Base-by-base conservation (phyloP, 2,329 filamentous ascomycete species). In the Cercospora berteroae region DNA sequence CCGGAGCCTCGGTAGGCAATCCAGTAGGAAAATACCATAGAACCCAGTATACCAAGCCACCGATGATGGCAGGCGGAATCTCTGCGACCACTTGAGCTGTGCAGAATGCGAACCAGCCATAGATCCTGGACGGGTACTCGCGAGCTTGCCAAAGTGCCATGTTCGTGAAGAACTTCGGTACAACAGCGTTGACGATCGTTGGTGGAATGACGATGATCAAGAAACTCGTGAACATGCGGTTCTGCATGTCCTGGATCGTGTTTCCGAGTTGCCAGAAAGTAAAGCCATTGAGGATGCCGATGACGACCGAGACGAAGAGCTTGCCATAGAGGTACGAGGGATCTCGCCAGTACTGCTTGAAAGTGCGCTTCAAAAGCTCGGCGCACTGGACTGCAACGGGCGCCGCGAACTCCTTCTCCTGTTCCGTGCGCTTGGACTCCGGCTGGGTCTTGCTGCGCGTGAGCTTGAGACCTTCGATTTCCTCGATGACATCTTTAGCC, bases 11-110 rank as follows among this genome's bases (percentile, higher is more conserved):
- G 0, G 83, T 84, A 0, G 91, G 90, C 1, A 94, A 81, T 0
- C 92, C 91, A 0, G 89, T 86, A 0, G 90, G 86, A 77, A 86
- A 94, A 80, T 94, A 94, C 90, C 90, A 94, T 0, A 92, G 79
- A 0, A 88, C 78, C 83, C 86, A 94, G 81, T 93, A 94, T 20
- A 94, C 78, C 1, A 90, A 81, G 0, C 83, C 84, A 1, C 85
- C 83, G 36, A 92, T 75, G 69, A 93, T 85, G 1, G 90, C 87
- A 50, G 86, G 85, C 0, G 91, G 91, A 23, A 94, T 88, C 75
- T 94, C 91, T 33, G 85, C 86, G 16, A 94, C 81, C 4, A 93
- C 83, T 73, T 90, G 89, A 0, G 91, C 90, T 0, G 90, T 91
- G 74, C 85, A 87, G 78, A 94, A 94, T 0, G 91, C 90, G 36